These are phyloP conservation scores for Euphorbia lathyris DNA, from an alignment of 345 rosid species.

Conservation along the genomic window DNA sequence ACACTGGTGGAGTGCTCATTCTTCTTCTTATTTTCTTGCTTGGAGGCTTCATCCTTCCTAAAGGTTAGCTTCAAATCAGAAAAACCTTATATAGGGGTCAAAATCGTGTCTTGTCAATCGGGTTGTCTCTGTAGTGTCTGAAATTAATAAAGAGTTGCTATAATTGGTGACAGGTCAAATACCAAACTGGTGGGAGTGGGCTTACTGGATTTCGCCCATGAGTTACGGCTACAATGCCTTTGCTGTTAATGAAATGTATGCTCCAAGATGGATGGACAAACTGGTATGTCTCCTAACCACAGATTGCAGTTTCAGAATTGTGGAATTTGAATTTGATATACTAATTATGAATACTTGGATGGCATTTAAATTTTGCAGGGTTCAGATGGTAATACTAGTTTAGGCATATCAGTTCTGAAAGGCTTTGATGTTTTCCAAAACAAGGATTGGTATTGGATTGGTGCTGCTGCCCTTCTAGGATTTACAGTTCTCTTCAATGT, in stretches of 20 bases:
- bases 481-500: slow-evolving; percentile 69
- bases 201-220: slow-evolving; percentile 87
- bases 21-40: slow-evolving; percentile 42
- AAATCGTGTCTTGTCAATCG: no score
- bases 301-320: not conserved
- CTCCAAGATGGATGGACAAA: slow-evolving; percentile 84
- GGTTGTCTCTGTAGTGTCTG: no score
- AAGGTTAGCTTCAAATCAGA: not conserved
- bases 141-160: not conserved
- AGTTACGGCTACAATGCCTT: slow-evolving; percentile 66
- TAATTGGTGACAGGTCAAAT: slow-evolving; percentile 43
- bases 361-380: slow-evolving; percentile 1
- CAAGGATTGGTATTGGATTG: slow-evolving; percentile 83
- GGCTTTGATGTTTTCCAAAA: slow-evolving; percentile 6
- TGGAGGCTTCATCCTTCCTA: slow-evolving; percentile 56
- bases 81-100: no score
- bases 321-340: not conserved
- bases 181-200: slow-evolving; percentile 92
- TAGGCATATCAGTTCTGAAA: slow-evolving; percentile 11
- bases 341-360: not conserved
- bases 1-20: slow-evolving; percentile 36
- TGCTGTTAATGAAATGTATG: slow-evolving; percentile 61
- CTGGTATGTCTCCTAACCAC: slow-evolving; percentile 25
- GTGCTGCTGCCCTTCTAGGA: slow-evolving; percentile 56
- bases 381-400: not conserved